Percentiles rank a stretch among this genome's conserved stretches.
Conservation (phyloP, 2,329 filamentous ascomycete genomes). For the Verruconis gallopava region DNA sequence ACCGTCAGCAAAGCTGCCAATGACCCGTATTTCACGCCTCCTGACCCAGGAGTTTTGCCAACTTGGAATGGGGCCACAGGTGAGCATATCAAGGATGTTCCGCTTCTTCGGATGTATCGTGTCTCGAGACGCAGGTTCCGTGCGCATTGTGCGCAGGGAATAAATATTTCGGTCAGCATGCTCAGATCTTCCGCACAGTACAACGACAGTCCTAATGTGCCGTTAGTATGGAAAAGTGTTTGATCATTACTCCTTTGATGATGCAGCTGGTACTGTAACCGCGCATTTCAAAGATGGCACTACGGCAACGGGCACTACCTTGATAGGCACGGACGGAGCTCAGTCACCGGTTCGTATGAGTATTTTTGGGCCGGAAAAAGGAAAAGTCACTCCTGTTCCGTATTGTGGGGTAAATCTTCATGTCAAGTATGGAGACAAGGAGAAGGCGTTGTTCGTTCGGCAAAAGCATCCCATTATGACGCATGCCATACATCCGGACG, state of each 20-base stretch:
- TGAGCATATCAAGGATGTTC: slow-evolving; percentile 14
- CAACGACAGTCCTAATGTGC: not conserved
- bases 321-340: slow-evolving; percentile 25
- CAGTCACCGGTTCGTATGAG: slow-evolving; percentile 14
- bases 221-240: slow-evolving; percentile 27
- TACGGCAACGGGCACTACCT: slow-evolving; percentile 16
- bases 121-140: slow-evolving; percentile 27
- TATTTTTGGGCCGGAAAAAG: slow-evolving; percentile 3
- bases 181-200: not conserved
- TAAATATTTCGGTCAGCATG: slow-evolving; percentile 20
- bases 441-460: slow-evolving; percentile 13
- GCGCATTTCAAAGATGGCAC: slow-evolving; percentile 23
- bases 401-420: slow-evolving; percentile 10
- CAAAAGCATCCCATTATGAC: slow-evolving; percentile 19
- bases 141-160: slow-evolving; percentile 20
- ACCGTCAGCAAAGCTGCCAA: slow-evolving; percentile 1
- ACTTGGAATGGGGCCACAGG: slow-evolving; percentile 18
- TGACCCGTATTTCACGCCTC: slow-evolving; percentile 6
- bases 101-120: slow-evolving; percentile 22
- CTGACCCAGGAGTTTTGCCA: slow-evolving; percentile 6
- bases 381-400: slow-evolving; percentile 4
- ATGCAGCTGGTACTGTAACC: slow-evolving; percentile 17
- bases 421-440: slow-evolving; percentile 10
- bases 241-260: slow-evolving; percentile 20
- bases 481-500: slow-evolving; percentile 21